Percentiles rank a stretch among this genome's conserved stretches.
Evolutionary conservation across 495 filamentous ascomycete genomes (phyloP).

Genomic region (Achaetomiella virescens): DNA sequence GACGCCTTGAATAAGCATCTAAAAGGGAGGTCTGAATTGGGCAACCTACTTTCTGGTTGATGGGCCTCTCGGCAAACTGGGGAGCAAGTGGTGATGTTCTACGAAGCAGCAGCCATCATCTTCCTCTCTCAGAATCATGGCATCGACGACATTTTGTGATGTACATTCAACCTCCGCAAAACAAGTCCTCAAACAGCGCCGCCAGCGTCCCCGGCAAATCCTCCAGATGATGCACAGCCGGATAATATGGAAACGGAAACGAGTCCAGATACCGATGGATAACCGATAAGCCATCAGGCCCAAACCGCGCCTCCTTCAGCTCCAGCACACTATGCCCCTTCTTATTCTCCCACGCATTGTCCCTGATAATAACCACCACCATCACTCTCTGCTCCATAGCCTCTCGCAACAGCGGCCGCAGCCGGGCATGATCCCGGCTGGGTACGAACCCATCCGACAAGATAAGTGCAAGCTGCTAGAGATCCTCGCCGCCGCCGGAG

Average conservation of each 20-base stretch:
- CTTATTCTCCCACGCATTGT: conserved; percentile 52
- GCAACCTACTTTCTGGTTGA: no score
- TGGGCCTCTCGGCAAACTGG: no score
- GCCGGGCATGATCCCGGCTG: conserved; percentile 62
- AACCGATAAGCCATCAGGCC: conserved; percentile 54
- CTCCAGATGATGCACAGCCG: conserved; percentile 84
- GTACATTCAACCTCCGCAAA: conserved; percentile 89
- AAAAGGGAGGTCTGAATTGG: no score
- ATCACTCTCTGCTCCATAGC: conserved; percentile 92
- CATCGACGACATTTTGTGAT: no score
- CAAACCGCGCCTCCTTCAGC: conserved; percentile 73
- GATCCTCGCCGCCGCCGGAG: conserved; percentile 58
- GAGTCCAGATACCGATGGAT: conserved; percentile 87
- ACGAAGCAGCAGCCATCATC: no score
- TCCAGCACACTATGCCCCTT: conserved; percentile 61
- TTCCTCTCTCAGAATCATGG: no score
- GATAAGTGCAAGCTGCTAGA: conserved; percentile 95
- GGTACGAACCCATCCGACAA: conserved; percentile 91
- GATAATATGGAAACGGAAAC: conserved; percentile 93
- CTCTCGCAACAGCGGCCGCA: conserved; percentile 73
- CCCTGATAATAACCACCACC: conserved; percentile 95
- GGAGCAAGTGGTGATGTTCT: no score
- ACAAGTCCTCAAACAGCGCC: conserved; percentile 86
- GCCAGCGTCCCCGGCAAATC: conserved; percentile 86
- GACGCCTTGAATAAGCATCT: no score